Percentiles rank a stretch among this genome's conserved stretches.
phyloP scores from a whole-genome alignment of 331 rosid genomes.

The Dryas integrifolia region DNA sequence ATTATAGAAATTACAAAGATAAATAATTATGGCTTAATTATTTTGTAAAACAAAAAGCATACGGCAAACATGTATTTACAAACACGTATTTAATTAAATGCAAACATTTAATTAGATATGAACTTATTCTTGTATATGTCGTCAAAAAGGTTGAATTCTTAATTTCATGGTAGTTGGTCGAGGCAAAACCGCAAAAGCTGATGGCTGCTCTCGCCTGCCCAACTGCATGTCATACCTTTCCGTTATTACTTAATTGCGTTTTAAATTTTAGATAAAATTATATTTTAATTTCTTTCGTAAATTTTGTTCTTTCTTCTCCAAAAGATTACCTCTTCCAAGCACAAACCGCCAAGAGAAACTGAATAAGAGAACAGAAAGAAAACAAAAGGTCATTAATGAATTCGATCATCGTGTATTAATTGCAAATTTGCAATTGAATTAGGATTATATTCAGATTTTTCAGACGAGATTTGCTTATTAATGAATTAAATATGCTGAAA shows the following conservation, averaged over 20 bases:
- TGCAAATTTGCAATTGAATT: background rate
- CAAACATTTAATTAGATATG: no score
- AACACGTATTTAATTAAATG: no score
- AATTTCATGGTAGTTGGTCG: no score
- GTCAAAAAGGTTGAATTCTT: constrained; percentile 5
- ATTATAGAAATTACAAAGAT: no score
- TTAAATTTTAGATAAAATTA: background rate
- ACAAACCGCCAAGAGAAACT: constrained; percentile 5
- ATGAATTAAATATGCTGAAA: background rate
- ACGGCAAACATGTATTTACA: background rate
- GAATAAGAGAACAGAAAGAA: background rate
- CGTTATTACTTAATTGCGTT: background rate
- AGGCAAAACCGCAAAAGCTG: no score
- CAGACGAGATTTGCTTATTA: background rate
- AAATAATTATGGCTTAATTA: background rate
- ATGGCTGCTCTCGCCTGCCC: background rate
- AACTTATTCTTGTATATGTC: no score
- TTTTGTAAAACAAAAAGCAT: background rate
- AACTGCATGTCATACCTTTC: constrained; percentile 5
- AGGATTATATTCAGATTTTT: background rate
- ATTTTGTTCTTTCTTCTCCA: background rate
- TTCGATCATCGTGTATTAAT: no score
- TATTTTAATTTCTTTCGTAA: background rate
- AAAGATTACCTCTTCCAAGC: background rate
- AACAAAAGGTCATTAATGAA: background rate